A percentile compares a stretch with the other conserved stretches of the same genome.
Conservation (phyloP, 768 basidiomycete genomes). For the Trametes cinnabarina region DNA sequence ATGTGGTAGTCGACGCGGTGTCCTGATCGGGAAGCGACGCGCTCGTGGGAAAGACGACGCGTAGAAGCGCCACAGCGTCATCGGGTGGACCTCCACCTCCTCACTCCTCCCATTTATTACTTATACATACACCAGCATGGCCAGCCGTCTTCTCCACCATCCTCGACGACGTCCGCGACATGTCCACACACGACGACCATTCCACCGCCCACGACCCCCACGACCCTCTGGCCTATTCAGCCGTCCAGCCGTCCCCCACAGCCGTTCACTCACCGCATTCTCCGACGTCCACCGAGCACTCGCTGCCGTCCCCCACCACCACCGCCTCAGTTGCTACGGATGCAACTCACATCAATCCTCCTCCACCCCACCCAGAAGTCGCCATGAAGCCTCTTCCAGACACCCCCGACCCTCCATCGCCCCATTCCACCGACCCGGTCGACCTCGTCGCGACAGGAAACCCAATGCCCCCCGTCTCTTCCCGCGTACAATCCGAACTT, state of each 20-base stretch:
- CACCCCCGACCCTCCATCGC: neutral
- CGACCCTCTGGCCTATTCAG: no score
- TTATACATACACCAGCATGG: neutral
- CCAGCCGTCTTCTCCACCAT: neutral
- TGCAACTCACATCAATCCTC: neutral
- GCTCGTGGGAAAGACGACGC: neutral
- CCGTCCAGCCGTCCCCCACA: neutral
- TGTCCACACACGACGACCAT: neutral
- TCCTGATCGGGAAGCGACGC: neutral
- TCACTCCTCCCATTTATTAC: neutral
- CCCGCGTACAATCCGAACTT: constrained; percentile 17
- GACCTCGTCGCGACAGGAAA: constrained; percentile 1
- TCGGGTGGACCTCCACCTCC: constrained; percentile 1
- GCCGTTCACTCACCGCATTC: neutral
- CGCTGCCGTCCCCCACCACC: neutral
- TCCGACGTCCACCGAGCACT: neutral
- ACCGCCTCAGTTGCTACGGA: neutral
- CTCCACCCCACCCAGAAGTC: neutral
- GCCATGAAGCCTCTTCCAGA: constrained; percentile 15
- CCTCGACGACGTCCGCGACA: neutral
- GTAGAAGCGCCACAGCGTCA: constrained; percentile 2
- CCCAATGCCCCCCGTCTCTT: neutral
- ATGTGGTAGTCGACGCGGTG: neutral
- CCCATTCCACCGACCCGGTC: neutral
- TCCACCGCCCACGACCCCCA: neutral